Conservation (phyloP, 441 rosid genomes). For the Codiaeum variegatum region DNA sequence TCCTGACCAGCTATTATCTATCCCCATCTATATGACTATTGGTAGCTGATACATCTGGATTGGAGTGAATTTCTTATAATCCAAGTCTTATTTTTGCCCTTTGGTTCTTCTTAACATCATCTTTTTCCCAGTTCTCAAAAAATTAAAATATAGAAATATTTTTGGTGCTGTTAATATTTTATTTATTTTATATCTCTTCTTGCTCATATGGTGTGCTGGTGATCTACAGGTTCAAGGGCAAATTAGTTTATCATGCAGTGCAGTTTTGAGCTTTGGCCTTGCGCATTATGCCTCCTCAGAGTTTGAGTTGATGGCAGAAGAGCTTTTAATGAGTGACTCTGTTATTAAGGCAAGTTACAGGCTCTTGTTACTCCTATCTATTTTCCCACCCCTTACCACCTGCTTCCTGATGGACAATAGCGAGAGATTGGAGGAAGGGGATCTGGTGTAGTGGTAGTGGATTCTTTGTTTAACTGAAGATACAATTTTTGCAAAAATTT, state of each 20-base stretch:
- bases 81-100: not conserved
- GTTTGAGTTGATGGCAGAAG: constrained; percentile 90
- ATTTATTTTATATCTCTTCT: not conserved
- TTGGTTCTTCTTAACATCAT: not conserved
- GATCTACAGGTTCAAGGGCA: constrained; percentile 55
- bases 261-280: constrained; percentile 78
- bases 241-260: constrained; percentile 56
- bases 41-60: not conserved
- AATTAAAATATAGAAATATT: too few relatives aligned
- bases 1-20: not conserved
- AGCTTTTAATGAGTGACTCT: constrained; percentile 80
- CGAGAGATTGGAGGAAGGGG: not conserved
- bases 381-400: not conserved
- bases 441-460: not conserved
- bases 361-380: not conserved
- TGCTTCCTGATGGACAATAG: too few relatives aligned
- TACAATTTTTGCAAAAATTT: not conserved
- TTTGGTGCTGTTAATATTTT: too few relatives aligned
- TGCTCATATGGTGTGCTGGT: constrained; percentile 1
- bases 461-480: not conserved
- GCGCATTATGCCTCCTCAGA: constrained; percentile 72
- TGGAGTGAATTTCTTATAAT: not conserved
- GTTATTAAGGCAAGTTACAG: constrained; percentile 56
- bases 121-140: not conserved
- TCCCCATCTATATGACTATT: not conserved